These are phyloP conservation scores for Neurospora sp. DNA, from an alignment of 495 filamentous ascomycete genomes.

Conservation along the genomic window DNA sequence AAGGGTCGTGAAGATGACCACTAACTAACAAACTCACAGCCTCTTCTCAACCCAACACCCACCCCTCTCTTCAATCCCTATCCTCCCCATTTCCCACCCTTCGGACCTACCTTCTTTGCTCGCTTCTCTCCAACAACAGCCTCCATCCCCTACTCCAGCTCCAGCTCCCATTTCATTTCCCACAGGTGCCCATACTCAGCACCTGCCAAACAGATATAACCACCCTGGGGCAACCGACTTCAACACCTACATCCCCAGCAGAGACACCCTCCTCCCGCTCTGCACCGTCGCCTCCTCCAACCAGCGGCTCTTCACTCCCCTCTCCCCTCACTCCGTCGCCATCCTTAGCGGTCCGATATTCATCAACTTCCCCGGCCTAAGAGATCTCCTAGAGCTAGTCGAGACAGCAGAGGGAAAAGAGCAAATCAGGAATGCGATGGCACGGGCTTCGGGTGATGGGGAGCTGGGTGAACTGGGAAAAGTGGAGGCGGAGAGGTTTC, in stretches of 20 bases:
- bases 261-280: neutral
- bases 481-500: neutral
- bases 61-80: neutral
- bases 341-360: neutral
- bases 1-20: neutral
- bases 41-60: neutral
- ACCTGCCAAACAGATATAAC: too few relatives aligned
- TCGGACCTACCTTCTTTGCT: neutral
- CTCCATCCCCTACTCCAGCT: neutral
- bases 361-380: neutral
- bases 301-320: neutral
- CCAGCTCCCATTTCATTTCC: too few relatives aligned
- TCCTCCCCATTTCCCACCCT: neutral
- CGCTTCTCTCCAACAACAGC: neutral
- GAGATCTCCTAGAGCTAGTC: neutral
- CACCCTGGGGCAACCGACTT: too few relatives aligned
- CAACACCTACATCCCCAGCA: neutral
- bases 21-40: neutral
- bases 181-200: too few relatives aligned
- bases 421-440: neutral
- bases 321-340: neutral
- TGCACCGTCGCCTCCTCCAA: too few relatives aligned
- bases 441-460: neutral
- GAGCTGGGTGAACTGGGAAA: neutral
- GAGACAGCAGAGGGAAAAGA: neutral